These are phyloP conservation scores for Daphne laureola DNA, from an alignment of 441 rosid genomes.

Conservation along the genomic window DNA sequence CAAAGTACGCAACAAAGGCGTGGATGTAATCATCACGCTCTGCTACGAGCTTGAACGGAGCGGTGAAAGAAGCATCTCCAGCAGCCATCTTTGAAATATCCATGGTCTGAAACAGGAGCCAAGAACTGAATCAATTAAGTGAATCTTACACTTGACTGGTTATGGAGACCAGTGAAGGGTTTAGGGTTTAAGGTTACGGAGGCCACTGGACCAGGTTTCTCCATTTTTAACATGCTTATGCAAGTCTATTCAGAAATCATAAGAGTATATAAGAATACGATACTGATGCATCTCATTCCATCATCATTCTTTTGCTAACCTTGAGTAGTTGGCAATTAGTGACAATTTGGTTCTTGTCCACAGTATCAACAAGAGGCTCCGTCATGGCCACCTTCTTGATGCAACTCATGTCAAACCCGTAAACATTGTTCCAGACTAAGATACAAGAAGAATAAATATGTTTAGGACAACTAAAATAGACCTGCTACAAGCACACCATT, in stretches of 20 bases:
- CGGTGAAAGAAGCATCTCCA: conserved; percentile 96
- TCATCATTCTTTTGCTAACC: conserved; percentile 26
- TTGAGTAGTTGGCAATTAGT: conserved; percentile 72
- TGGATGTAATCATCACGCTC: conserved; percentile 92
- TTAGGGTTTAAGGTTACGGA: too few relatives aligned
- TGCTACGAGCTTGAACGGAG: conserved; percentile 89
- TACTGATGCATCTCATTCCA: too few relatives aligned
- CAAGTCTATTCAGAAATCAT: too few relatives aligned
- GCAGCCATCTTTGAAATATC: conserved; percentile 89
- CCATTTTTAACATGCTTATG: too few relatives aligned
- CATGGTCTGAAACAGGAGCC: conserved; percentile 54
- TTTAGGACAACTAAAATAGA: conserved; percentile 1
- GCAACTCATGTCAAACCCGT: conserved; percentile 97
- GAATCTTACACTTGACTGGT: too few relatives aligned
- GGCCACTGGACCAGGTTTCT: not conserved
- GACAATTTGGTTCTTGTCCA: conserved; percentile 88
- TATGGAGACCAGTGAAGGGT: too few relatives aligned
- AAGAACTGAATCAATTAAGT: not conserved
- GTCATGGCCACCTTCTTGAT: conserved; percentile 91
- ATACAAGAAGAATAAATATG: not conserved
- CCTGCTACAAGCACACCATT: not conserved
- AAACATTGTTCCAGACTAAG: conserved; percentile 86
- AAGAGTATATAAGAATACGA: too few relatives aligned
- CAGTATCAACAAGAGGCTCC: conserved; percentile 98
- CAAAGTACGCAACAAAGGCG: conserved; percentile 94